phyloP scores from a whole-genome alignment of 441 rosid species.

The Erodium chrysanthum region DNA sequence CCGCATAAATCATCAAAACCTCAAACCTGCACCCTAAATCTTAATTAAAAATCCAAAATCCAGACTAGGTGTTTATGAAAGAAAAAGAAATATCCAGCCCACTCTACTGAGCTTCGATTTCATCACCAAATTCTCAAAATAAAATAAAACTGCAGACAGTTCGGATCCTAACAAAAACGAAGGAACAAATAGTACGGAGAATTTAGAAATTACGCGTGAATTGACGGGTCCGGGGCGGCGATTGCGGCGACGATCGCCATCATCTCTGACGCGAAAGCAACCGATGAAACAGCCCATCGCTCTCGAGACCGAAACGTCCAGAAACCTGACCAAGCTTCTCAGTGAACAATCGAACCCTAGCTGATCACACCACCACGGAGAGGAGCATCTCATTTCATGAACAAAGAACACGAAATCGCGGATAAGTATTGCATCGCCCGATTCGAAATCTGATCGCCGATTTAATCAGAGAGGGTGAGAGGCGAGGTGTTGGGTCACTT shows the following conservation, averaged over 20 bases:
- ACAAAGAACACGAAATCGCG: background rate
- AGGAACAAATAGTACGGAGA: background rate
- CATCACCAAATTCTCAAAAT: no score
- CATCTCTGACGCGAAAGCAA: conserved; percentile 59
- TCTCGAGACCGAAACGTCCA: conserved; percentile 33
- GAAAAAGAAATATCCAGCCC: no score
- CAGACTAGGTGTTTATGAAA: no score
- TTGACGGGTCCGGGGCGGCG: conserved; percentile 30
- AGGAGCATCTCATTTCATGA: background rate
- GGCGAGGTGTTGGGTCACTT: no score
- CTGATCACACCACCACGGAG: background rate
- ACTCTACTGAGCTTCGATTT: no score
- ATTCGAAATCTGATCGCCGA: background rate
- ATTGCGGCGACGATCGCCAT: conserved; percentile 22
- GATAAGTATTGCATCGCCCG: background rate
- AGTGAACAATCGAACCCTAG: background rate
- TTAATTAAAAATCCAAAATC: no score
- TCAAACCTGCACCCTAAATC: no score
- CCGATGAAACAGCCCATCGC: conserved; percentile 75
- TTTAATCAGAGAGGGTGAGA: no score
- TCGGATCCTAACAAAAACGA: background rate
- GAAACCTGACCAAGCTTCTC: conserved; percentile 18
- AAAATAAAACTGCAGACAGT: background rate
- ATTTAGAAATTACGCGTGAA: background rate
- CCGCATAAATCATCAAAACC: no score